Percentiles rank a stretch among this genome's conserved stretches.
Evolutionary conservation across 139 green algal genomes (phyloP).

Genomic region (Chlorella vulgaris): DNA sequence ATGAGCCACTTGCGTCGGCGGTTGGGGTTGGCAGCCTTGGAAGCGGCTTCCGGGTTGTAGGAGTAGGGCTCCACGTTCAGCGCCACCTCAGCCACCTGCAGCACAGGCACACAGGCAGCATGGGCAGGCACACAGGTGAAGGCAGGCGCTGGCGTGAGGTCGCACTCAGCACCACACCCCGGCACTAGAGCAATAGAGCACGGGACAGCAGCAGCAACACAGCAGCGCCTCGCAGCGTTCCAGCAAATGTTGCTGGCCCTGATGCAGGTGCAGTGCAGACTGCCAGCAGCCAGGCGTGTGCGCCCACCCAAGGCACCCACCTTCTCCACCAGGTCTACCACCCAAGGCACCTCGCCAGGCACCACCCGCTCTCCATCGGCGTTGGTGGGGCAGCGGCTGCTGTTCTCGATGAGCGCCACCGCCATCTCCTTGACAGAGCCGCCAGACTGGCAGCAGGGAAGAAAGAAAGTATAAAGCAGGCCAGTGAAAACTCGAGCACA

Average conservation of each 20-base stretch:
- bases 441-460: conserved; percentile 7
- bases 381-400: conserved; percentile 63
- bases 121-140: not conserved
- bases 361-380: conserved; percentile 68
- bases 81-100: conserved; percentile 32
- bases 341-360: conserved; percentile 32
- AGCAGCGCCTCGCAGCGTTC: not conserved
- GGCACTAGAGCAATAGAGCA: not conserved
- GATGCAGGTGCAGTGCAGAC: too few species aligned
- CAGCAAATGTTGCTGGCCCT: not conserved
- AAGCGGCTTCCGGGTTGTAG: conserved; percentile 27
- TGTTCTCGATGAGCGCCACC: conserved; percentile 72
- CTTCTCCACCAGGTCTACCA: conserved; percentile 58
- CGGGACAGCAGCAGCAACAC: not conserved
- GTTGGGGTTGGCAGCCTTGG: conserved; percentile 51
- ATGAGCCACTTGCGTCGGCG: conserved; percentile 62
- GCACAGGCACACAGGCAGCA: not conserved
- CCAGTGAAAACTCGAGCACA: not conserved
- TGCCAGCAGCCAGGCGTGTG: not conserved
- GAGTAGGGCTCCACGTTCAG: conserved; percentile 38
- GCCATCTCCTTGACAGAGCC: conserved; percentile 39
- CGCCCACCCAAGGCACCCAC: conserved; percentile 6
- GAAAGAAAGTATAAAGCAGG: not conserved
- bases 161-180: not conserved
- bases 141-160: not conserved